These are phyloP conservation scores for Beauveria varroae DNA, from an alignment of 2,329 filamentous ascomycete genomes.

Conservation along the genomic window DNA sequence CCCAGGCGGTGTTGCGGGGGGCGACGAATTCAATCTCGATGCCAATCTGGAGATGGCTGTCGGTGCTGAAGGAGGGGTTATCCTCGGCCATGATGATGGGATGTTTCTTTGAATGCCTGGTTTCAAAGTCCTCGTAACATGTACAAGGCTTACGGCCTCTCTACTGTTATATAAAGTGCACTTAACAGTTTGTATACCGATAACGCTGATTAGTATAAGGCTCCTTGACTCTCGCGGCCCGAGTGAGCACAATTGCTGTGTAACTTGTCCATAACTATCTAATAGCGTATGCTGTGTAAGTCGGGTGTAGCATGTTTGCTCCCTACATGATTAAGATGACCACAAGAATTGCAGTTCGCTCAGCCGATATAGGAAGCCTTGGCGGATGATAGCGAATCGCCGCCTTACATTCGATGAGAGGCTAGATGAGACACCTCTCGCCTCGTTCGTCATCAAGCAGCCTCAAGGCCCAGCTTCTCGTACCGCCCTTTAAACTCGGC, in stretches of 20 bases:
- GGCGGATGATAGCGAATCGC: too few relatives aligned
- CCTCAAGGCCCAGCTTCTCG: background rate
- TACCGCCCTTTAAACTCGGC: conserved; percentile 10
- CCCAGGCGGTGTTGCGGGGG: conserved; percentile 1
- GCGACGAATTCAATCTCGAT: conserved; percentile 15
- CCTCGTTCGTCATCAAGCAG: background rate
- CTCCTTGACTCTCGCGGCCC: background rate
- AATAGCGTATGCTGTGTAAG: background rate
- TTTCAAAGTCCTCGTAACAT: too few relatives aligned
- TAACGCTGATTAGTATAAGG: background rate
- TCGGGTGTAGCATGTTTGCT: background rate
- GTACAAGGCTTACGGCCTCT: background rate
- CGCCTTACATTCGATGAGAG: too few relatives aligned
- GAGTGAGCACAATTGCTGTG: background rate
- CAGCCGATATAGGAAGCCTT: too few relatives aligned
- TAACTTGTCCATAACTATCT: too few relatives aligned
- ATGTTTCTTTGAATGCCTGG: background rate
- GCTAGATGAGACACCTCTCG: too few relatives aligned
- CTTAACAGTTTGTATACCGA: background rate
- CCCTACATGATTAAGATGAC: background rate
- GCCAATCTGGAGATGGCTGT: conserved; percentile 12
- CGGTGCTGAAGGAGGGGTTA: background rate
- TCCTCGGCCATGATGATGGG: background rate
- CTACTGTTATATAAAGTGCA: background rate
- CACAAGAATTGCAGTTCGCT: background rate